Conservation (phyloP, 1,139 yeast genomes). For the Martiniozyma asiatica region DNA sequence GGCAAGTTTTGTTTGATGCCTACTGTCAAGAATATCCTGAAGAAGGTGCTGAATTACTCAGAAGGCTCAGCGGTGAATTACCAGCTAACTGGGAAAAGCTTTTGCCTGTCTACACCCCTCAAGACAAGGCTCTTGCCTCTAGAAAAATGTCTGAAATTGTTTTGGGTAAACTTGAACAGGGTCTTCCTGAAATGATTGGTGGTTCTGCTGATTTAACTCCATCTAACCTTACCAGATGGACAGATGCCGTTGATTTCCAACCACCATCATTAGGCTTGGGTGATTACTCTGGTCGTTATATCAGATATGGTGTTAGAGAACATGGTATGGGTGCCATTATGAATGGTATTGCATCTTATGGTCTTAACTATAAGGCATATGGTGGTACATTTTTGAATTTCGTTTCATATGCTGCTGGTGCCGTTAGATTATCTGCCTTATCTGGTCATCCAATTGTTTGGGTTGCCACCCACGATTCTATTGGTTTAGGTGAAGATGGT, state of each 20-base stretch:
- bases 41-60: conserved; percentile 65
- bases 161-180: conserved; percentile 49
- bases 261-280: conserved; percentile 76
- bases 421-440: conserved; percentile 87
- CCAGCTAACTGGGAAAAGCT: conserved; percentile 75
- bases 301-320: conserved; percentile 98
- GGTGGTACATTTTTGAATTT: conserved; percentile 99
- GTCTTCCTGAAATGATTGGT: conserved; percentile 83
- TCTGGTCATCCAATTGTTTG: conserved; percentile 90
- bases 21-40: conserved; percentile 68
- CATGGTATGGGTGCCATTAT: conserved; percentile 99
- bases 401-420: conserved; percentile 96
- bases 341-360: conserved; percentile 96
- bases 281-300: conserved; percentile 83
- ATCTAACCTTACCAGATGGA: conserved; percentile 90
- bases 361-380: conserved; percentile 83
- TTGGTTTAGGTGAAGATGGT: conserved; percentile 99
- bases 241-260: conserved; percentile 86
- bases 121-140: conserved; percentile 80
- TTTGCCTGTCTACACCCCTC: conserved; percentile 71
- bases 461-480: conserved; percentile 99
- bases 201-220: conserved; percentile 99
- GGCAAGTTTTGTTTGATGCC: conserved; percentile 54
- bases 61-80: conserved; percentile 73
- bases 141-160: conserved; percentile 90